Conservation (phyloP, 2,329 filamentous ascomycete genomes). For the Arthrobotrys sphaeroides region DNA sequence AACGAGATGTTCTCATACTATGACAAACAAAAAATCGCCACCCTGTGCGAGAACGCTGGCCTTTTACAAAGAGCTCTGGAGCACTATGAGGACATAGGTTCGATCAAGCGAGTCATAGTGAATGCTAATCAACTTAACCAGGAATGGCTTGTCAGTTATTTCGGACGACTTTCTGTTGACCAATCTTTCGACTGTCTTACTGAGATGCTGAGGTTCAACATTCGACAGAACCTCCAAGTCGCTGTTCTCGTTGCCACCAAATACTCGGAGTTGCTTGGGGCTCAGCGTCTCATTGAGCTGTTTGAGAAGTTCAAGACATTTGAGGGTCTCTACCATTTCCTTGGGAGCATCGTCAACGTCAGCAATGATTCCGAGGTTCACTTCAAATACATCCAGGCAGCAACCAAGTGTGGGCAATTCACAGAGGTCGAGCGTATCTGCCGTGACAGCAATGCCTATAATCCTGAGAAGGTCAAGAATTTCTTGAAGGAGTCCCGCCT, state of each 20-base stretch:
- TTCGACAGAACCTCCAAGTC: conserved; percentile 93
- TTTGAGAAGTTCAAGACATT: conserved; percentile 98
- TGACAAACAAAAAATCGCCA: conserved; percentile 86
- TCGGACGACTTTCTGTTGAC: conserved; percentile 92
- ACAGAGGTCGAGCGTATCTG: conserved; percentile 97
- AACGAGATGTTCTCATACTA: conserved; percentile 99
- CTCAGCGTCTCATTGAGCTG: conserved; percentile 87
- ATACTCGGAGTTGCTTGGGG: conserved; percentile 91
- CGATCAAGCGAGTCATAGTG: conserved; percentile 88
- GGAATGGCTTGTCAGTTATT: conserved; percentile 92
- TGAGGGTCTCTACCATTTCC: conserved; percentile 97
- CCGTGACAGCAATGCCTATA: conserved; percentile 88
- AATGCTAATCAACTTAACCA: conserved; percentile 82
- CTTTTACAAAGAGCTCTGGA: conserved; percentile 87
- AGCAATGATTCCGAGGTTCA: conserved; percentile 94
- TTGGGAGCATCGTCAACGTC: conserved; percentile 96
- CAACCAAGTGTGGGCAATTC: conserved; percentile 90
- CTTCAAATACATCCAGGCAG: conserved; percentile 99
- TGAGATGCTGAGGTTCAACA: conserved; percentile 95
- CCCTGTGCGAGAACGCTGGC: conserved; percentile 91
- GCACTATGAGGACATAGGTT: conserved; percentile 88
- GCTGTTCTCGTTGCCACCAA: conserved; percentile 97
- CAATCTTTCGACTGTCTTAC: conserved; percentile 93
- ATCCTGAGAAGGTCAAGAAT: conserved; percentile 97
- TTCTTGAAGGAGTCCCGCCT: conserved; percentile 97